Evolutionary conservation across 495 filamentous ascomycete species (phyloP), one percentile per base, ranked within the genome.

Genomic region (Choiromyces venosus): DNA sequence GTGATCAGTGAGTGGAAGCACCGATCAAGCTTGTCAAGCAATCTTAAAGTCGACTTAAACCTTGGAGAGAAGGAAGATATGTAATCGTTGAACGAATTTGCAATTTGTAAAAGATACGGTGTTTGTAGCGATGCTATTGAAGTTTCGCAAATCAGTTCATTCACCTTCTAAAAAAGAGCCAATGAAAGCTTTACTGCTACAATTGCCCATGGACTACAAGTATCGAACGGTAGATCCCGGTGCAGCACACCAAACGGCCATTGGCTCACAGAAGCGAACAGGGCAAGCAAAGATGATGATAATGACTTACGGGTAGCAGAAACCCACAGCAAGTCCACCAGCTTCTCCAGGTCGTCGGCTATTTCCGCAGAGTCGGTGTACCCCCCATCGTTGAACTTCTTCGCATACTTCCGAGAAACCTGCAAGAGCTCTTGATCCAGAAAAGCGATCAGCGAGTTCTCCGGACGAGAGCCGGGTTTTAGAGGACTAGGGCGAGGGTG

Each of bases 81-180:
- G 70, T 81, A 81, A 46, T 81, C 79, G 66, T 81, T 81, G 69
- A 81, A 79, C 4, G 73, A 74, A 61, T 81, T 79, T 29, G 79
- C 79, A 42, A 81, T 79, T 39, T 81, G 76, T 21, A 81, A 71
- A 16, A 81, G 69, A 72, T 81, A 81, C 44, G 76, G 76, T 39
- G 73, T 79, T 52, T 81, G 79, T 5, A 79, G 68, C 1, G 69
- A 80, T 68, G 77, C 78, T 79, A 68, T 69, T n/a, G 52, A 42
- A 19, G 36, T 21, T 38, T 33, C n/a, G 52, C 25, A 61, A 42
- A 69, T 75, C 37, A 69, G 66, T 16, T 18, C 42, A 40, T 21
- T 18, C 19, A 68, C 25, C 21, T 39, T 46, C 37, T 37, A n/a
- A 9, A n/a, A 25, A 52, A 2, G 25, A 52, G 25, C n/a, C 44